A percentile compares a stretch with the other conserved stretches of the same genome.
Evolutionary conservation across 164 flowering plant species (phyloP).

Genomic region (Warburgia ugandensis): DNA sequence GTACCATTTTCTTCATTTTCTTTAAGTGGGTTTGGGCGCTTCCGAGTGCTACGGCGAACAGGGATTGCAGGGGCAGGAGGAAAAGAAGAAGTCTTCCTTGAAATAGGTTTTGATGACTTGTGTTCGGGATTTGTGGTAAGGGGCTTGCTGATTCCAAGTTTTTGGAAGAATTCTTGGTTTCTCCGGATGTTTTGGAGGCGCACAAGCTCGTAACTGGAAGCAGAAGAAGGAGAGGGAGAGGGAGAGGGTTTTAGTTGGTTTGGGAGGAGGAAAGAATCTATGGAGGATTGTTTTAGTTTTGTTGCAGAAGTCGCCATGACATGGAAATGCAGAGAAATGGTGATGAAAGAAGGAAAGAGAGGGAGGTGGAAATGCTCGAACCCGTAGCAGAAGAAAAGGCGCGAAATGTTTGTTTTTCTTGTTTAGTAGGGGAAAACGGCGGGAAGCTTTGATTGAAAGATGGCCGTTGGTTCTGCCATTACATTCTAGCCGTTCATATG

Average conservation of each 20-base stretch:
- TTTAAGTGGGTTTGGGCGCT: neutral
- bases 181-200: conserved; percentile 8
- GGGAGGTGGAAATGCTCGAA: too few species aligned
- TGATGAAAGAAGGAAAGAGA: too few species aligned
- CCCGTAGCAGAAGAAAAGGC: too few species aligned
- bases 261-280: conserved; percentile 4
- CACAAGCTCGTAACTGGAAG: conserved; percentile 7
- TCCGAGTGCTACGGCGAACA: conserved; percentile 9
- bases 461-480: too few species aligned
- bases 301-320: neutral
- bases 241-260: neutral
- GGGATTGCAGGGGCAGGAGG: neutral
- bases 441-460: too few species aligned
- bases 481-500: too few species aligned
- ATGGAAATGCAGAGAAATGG: too few species aligned
- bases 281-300: conserved; percentile 6
- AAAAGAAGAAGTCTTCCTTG: too few species aligned
- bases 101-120: neutral
- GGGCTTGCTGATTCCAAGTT: conserved; percentile 1
- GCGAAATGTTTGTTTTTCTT: too few species aligned
- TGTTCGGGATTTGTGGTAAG: neutral
- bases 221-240: neutral
- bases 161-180: conserved; percentile 8
- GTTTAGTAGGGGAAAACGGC: too few species aligned
- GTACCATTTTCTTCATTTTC: neutral